Evolutionary conservation across 495 filamentous ascomycete species (phyloP), one percentile per base, ranked within the genome.

Genomic region (Zalerion maritima): DNA sequence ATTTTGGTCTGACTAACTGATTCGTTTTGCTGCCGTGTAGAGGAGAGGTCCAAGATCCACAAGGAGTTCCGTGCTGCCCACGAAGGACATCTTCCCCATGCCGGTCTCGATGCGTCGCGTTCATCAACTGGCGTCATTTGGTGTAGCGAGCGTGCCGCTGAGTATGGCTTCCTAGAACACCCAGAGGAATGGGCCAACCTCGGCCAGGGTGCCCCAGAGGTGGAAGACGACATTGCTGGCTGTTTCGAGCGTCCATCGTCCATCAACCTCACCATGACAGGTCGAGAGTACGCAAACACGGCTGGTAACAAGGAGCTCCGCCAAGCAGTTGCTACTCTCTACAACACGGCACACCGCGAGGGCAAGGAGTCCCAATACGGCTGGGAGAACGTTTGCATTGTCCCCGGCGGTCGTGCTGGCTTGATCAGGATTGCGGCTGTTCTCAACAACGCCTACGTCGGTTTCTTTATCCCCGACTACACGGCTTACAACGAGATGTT

Each of bases 341-440:
- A 96, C 63, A 94, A 96, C 45, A 75, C 72, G 46, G 83, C 92
- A 53, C 85, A 94, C 46, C 74, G 87, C 24, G 60, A 86, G 54
- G 81, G 79, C 35, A 85, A 89, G 57, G 59, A 65, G n/a, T 86
- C 78, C 49, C 64, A 92, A 54, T 94, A 96, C 49, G 85, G 78
- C n/a, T 93, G 83, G 78, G 87, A 94, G 59, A 94, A 96, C 55
- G 87, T 94, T n/a, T 85, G 81, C 54, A 91, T 96, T 46, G 87
- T 96, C 3, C 87, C 87, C 22, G 87, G 87, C 52, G 87, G 87
- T 15, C 67, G 87, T 37, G 86, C 87, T 10, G 87, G 87, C 14
- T 59, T 96, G 58, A 92, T 94, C 38, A 71, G 87, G 26, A 92
- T 94, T 55, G 85, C 87, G 2, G 87, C 87, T 14, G 87, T 96